A percentile compares a stretch with the other conserved stretches of the same genome.
phyloP scores from a whole-genome alignment of 305 asterid species.

The Fraxinus xanthoxyloides region DNA sequence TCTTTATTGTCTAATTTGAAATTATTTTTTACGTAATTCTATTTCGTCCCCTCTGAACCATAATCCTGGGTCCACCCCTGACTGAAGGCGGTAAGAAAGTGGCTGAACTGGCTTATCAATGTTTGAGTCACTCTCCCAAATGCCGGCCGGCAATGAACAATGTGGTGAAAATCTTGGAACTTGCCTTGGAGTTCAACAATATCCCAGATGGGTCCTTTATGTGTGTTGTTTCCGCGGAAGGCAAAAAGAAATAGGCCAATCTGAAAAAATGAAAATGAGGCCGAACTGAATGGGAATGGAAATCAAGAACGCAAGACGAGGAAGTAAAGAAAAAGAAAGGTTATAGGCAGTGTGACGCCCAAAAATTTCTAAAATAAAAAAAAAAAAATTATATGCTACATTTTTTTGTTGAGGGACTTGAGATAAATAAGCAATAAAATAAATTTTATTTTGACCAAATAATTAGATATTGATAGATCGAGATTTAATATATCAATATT shows the following conservation, averaged over 20 bases:
- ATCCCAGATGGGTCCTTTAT: slow-evolving; percentile 56
- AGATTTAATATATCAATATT: too few species aligned
- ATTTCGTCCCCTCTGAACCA: too few species aligned
- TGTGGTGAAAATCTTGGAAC: slow-evolving; percentile 60
- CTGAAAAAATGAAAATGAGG: slow-evolving; percentile 10
- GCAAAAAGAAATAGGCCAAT: not conserved
- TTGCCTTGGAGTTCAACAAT: slow-evolving; percentile 38
- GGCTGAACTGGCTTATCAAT: slow-evolving; percentile 59
- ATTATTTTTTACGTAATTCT: too few species aligned
- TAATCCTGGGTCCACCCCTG: not conserved
- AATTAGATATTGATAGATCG: too few species aligned
- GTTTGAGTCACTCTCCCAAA: slow-evolving; percentile 56
- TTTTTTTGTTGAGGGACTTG: too few species aligned
- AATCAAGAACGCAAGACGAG: not conserved
- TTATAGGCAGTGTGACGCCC: slow-evolving; percentile 14
- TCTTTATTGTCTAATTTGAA: too few species aligned
- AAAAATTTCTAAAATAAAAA: too few species aligned
- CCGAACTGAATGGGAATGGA: slow-evolving; percentile 2
- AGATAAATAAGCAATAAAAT: too few species aligned
- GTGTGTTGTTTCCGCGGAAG: slow-evolving; percentile 39
- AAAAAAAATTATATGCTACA: too few species aligned
- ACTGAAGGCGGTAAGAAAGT: slow-evolving; percentile 67
- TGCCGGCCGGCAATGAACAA: slow-evolving; percentile 63
- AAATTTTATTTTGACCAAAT: too few species aligned
- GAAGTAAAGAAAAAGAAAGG: slow-evolving; percentile 34